These are phyloP conservation scores for Ormosia semicastrata DNA, from an alignment of 306 rosid genomes.

Conservation along the genomic window DNA sequence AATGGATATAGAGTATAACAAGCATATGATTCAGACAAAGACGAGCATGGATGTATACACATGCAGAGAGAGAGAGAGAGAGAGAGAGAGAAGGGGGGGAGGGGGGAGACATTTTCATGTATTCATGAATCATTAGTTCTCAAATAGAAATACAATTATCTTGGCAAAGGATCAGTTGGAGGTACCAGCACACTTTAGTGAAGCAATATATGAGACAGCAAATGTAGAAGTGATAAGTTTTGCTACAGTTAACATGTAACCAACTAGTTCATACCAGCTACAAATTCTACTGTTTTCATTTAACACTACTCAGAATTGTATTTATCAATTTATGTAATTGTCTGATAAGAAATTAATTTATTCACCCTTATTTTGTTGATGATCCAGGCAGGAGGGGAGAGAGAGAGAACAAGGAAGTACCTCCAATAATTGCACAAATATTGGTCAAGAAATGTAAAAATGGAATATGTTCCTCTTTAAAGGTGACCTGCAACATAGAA, in stretches of 20 bases:
- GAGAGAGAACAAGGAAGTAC: slow-evolving; percentile 41
- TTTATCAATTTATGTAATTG: neutral
- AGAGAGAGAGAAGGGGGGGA: no score
- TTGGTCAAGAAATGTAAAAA: slow-evolving; percentile 85
- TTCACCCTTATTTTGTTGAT: neutral
- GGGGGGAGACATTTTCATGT: neutral
- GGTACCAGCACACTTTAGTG: neutral
- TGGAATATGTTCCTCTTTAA: slow-evolving; percentile 70
- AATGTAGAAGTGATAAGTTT: neutral
- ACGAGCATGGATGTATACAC: neutral
- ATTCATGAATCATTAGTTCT: neutral
- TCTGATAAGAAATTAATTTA: neutral
- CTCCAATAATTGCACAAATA: slow-evolving; percentile 88
- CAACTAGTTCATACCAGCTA: neutral
- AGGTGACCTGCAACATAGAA: slow-evolving; percentile 67
- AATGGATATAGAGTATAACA: neutral
- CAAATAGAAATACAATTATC: neutral
- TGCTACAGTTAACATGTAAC: neutral
- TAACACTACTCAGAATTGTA: neutral
- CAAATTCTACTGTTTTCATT: neutral
- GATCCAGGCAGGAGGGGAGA: neutral
- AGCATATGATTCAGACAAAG: neutral
- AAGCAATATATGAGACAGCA: neutral
- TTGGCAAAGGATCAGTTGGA: neutral
- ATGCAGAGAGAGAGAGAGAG: neutral